Percentiles rank a stretch among this genome's conserved stretches.
Conservation (phyloP, 352 stramenopile genomes). For the Phytophthora niederhauseri region DNA sequence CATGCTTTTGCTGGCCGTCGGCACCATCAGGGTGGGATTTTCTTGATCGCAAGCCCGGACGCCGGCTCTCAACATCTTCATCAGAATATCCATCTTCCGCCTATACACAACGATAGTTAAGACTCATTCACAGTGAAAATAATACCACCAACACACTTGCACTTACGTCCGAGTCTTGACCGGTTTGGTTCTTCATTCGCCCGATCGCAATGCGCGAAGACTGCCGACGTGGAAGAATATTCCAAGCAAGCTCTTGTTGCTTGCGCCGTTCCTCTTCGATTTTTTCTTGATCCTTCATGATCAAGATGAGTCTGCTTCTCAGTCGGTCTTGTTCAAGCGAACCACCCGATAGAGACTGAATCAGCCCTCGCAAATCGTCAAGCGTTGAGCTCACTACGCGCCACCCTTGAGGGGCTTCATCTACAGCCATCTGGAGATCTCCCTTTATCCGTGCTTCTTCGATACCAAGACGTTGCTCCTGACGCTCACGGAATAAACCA, state of each 20-base stretch:
- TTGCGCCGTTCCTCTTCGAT: conserved; percentile 64
- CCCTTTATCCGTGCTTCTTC: conserved; percentile 59
- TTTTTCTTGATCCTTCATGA: conserved; percentile 82
- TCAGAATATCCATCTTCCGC: conserved; percentile 33
- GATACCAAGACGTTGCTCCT: conserved; percentile 61
- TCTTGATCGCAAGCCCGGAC: conserved; percentile 27
- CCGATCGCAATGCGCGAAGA: conserved; percentile 85
- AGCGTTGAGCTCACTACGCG: conserved; percentile 75
- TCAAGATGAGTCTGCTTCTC: conserved; percentile 72
- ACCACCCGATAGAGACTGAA: conserved; percentile 57
- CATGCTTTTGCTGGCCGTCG: conserved; percentile 52
- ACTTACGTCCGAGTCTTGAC: conserved; percentile 57
- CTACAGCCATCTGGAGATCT: conserved; percentile 30
- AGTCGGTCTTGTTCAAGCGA: conserved; percentile 83
- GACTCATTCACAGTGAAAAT: background rate
- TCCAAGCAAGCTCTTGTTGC: conserved; percentile 75
- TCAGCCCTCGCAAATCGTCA: conserved; percentile 62
- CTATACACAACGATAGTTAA: conserved; percentile 26
- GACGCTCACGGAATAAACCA: conserved; percentile 54
- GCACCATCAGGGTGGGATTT: conserved; percentile 31
- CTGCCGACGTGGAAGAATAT: conserved; percentile 78
- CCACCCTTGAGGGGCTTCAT: conserved; percentile 68
- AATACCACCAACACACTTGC: background rate
- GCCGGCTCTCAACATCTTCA: conserved; percentile 28
- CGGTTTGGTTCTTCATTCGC: conserved; percentile 75